Percentiles rank a stretch among this genome's conserved stretches.
Evolutionary conservation across 805 yeast species (phyloP).

Genomic region (Kodamaea neixiangensis): DNA sequence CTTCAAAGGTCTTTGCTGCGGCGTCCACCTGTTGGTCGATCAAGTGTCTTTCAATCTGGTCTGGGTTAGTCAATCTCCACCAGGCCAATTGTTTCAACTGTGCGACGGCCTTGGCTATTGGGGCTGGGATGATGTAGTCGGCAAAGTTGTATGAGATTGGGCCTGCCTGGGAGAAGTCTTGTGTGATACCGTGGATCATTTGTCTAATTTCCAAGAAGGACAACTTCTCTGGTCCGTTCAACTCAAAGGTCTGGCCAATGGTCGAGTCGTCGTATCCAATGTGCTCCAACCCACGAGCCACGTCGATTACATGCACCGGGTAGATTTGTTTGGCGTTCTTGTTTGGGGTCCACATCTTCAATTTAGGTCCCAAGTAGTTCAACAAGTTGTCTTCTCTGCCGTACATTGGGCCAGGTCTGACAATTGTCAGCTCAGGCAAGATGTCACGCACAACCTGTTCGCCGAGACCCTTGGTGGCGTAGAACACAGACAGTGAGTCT

Average conservation of each 20-base stretch:
- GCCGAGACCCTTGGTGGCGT: constrained; percentile 77
- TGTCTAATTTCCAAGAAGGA: constrained; percentile 64
- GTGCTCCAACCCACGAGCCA: constrained; percentile 74
- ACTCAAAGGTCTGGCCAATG: constrained; percentile 71
- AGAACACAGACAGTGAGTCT: constrained; percentile 65
- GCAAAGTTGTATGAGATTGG: constrained; percentile 45
- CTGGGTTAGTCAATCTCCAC: constrained; percentile 61
- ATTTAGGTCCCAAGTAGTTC: constrained; percentile 57
- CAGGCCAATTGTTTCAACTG: constrained; percentile 42
- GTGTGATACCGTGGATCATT: constrained; percentile 65
- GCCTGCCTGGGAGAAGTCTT: constrained; percentile 46
- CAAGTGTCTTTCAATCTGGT: constrained; percentile 71
- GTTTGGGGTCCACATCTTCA: constrained; percentile 65
- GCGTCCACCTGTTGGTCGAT: constrained; percentile 66
- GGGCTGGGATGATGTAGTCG: constrained; percentile 47
- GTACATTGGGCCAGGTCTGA: constrained; percentile 80
- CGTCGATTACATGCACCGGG: constrained; percentile 79
- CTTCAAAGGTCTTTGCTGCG: constrained; percentile 62
- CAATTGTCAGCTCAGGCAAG: constrained; percentile 77
- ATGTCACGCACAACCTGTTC: constrained; percentile 70
- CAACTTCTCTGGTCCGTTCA: constrained; percentile 70
- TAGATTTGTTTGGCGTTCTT: constrained; percentile 59
- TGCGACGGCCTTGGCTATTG: constrained; percentile 47
- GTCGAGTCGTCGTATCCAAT: constrained; percentile 84
- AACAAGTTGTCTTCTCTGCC: constrained; percentile 74